phyloP scores from a whole-genome alignment of 2,329 filamentous ascomycete genomes.

The Aphanoascus verrucosus region DNA sequence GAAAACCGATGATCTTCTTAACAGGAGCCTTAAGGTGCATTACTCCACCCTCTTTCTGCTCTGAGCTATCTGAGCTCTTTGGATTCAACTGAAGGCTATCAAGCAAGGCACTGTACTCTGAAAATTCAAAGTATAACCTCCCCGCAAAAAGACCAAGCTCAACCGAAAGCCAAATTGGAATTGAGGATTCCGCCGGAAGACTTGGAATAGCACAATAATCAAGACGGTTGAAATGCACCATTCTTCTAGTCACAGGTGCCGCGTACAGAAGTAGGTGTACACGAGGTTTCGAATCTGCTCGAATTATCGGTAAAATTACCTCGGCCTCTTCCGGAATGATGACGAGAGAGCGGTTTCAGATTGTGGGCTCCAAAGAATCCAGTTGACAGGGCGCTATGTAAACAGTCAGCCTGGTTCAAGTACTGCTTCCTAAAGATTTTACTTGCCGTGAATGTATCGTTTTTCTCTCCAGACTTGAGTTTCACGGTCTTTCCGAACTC shows the following conservation, averaged over 20 bases:
- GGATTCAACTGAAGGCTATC: background rate
- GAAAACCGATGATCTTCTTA: slow-evolving; percentile 20
- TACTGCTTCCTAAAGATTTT: background rate
- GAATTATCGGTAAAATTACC: slow-evolving; percentile 39
- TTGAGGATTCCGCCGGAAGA: slow-evolving; percentile 31
- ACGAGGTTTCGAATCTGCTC: background rate
- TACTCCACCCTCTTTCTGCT: background rate
- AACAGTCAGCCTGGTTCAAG: background rate
- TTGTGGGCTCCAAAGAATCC: slow-evolving; percentile 47
- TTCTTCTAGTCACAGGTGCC: slow-evolving; percentile 48
- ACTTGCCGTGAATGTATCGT: slow-evolving; percentile 10
- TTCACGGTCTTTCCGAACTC: slow-evolving; percentile 8
- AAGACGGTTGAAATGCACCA: slow-evolving; percentile 49
- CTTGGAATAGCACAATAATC: slow-evolving; percentile 44
- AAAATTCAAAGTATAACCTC: slow-evolving; percentile 41
- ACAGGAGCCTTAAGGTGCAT: background rate
- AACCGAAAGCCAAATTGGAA: slow-evolving; percentile 46
- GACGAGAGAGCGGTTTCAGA: slow-evolving; percentile 45
- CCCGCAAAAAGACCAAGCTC: slow-evolving; percentile 53
- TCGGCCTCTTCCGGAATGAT: slow-evolving; percentile 56
- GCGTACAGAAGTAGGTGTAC: slow-evolving; percentile 48
- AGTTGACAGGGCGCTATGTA: slow-evolving; percentile 43
- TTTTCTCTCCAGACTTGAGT: background rate
- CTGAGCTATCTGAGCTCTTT: background rate
- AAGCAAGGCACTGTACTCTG: slow-evolving; percentile 16